Evolutionary conservation across 768 basidiomycete species (phyloP), one percentile per base, ranked within the genome.

Genomic region (Asterophora parasitica): DNA sequence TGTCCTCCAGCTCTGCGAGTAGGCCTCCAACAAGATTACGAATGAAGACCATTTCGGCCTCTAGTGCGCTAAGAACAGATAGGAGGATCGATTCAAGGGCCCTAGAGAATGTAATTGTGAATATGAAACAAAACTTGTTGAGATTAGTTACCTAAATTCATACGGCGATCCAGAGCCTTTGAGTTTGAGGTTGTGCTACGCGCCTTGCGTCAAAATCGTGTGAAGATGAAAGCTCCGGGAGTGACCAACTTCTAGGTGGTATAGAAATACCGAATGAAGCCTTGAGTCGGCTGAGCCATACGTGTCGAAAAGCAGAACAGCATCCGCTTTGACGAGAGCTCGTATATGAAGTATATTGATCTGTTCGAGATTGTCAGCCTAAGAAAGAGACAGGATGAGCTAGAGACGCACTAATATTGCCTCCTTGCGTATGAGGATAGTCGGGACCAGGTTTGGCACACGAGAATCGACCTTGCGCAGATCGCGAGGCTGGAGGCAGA

Each of bases 1-100:
- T 88, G 50, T 92, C 91, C 61, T 98, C 95, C 42, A 98, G 77
- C 65, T 95, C 94, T 13, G 89, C 89, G 26, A 98, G 73, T 8
- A 98, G 73, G 3, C 91, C 88, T 44, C 89, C 88, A 43, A 97
- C 88, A 31, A 96, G 81, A 52, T 88, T 86, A 28, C 94, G 83
- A 43, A 92, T 90, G 61, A 94, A 94, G 11, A 86, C 86, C 88
- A 97, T 88, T 69, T 98, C 95, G 27, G 92, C 92, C 69, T 97
- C 95, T 17, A 98, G 73, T 4, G 95, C 93, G 54, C 88, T 89
- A 48, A 94, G 70, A 8, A 95, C 91, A 33, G 92, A 95, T 34
- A 95, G 78, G 35, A 98, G 73, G 48, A 96, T 84, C 1, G 93
- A 94, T 58, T 98, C 95, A 32, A 97, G 74, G 2, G 95, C 95